Evolutionary conservation across 2,329 filamentous ascomycete species (phyloP), one percentile per base, ranked within the genome.

Genomic region (Colletotrichum australisinense): DNA sequence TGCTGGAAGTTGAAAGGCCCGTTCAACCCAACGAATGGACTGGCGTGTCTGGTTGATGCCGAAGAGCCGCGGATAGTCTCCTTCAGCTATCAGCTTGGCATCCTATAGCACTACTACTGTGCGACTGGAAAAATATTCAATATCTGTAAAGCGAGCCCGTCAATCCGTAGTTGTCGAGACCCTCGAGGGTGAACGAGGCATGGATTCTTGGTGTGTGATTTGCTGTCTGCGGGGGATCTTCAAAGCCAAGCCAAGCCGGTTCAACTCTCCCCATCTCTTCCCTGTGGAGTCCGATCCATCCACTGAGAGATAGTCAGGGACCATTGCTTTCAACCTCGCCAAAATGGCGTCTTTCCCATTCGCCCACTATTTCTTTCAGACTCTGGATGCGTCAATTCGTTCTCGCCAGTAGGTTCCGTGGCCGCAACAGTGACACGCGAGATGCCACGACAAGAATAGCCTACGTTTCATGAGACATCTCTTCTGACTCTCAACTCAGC

Each of bases 381-480:
- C 55, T 65, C 35, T 28, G 55, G 38, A 70, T 55, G 55, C 70
- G 66, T 65, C 67, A 56, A 65, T 28, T 60, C 55, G 58, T 64
- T 65, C 55, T 69, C 70, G 11, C 60, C 59, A 42, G 26, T 42
- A 59, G 32, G 28, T 26, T 73, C 56, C 59, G 60, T 49, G 55
- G 59, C 67, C 46, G 60, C 26, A 56, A 70, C 66, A 65, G 53
- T 73, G 66, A 73, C 55, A 70, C 66, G 70, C 67, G 70, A 59
- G 55, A 64, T 73, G 70, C 60, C 60, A 73, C 67, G 70, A 70
- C 42, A 62, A 70, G 66, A 73, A 65, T 65, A 73, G 60, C 28
- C 67, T 42, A 55, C 60, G 65, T 70, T 70, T 73, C 70, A 73
- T 73, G 53, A 64, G 66, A 70, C 66, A 65, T 24, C 42, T 73